phyloP scores from a whole-genome alignment of 306 rosid genomes.

The Glycyrrhiza uralensis region DNA sequence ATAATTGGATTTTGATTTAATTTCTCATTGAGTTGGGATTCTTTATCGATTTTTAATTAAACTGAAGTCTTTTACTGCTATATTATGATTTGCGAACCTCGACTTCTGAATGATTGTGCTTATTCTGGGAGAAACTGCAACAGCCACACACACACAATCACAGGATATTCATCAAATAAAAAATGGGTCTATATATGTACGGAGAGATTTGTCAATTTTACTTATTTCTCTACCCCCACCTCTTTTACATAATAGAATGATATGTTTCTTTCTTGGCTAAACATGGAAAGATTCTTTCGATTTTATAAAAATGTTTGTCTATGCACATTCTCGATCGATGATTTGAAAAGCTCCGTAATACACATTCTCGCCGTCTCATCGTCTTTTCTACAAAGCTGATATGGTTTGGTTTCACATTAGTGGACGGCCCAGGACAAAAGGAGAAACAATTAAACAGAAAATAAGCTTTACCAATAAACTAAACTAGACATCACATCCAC shows the following conservation, averaged over 20 bases:
- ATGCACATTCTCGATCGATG: background rate
- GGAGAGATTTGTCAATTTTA: background rate
- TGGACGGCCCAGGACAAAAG: background rate
- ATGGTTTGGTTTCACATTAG: background rate
- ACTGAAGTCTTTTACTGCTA: background rate
- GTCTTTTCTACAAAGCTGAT: background rate
- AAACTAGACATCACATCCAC: background rate
- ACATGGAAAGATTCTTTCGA: conserved; percentile 18
- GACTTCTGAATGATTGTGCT: background rate
- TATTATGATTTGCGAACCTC: background rate
- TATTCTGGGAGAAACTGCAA: too few species aligned
- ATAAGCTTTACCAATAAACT: background rate
- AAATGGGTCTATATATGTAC: background rate
- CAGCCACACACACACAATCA: too few species aligned
- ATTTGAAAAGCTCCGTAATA: background rate
- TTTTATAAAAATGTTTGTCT: background rate
- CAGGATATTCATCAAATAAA: too few species aligned
- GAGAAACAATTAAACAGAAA: background rate
- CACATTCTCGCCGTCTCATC: background rate
- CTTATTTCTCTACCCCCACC: background rate
- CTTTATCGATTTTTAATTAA: too few species aligned
- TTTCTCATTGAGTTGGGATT: too few species aligned
- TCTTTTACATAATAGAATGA: background rate
- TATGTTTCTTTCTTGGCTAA: background rate
- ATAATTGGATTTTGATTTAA: too few species aligned